A percentile compares a stretch with the other conserved stretches of the same genome.
phyloP scores from a whole-genome alignment of 345 rosid species.

The Ceriops decandra region DNA sequence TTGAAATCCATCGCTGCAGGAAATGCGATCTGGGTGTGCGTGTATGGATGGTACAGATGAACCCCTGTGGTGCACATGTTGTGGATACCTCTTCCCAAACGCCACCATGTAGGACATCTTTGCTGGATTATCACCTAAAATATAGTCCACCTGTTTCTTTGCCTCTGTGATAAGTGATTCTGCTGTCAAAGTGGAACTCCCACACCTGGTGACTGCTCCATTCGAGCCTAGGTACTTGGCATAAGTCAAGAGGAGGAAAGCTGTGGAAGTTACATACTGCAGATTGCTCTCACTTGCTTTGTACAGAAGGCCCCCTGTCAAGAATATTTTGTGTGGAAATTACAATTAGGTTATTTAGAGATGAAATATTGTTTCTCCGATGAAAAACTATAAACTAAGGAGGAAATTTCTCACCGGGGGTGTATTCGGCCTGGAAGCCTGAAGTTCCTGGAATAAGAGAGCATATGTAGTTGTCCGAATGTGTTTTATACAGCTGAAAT shows the following conservation, averaged over 20 bases:
- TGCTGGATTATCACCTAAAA: conserved; percentile 76
- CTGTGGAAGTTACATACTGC: conserved; percentile 89
- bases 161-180: conserved; percentile 43
- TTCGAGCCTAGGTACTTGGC: conserved; percentile 61
- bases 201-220: conserved; percentile 42
- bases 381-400: background rate
- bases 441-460: conserved; percentile 58
- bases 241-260: conserved; percentile 81
- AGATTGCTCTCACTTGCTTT: conserved; percentile 93
- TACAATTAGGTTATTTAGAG: too few species aligned
- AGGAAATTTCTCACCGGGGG: conserved; percentile 40
- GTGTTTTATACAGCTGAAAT: conserved; percentile 50
- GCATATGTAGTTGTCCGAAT: conserved; percentile 71
- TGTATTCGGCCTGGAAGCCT: conserved; percentile 56
- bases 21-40: conserved; percentile 62
- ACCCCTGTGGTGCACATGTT: conserved; percentile 81
- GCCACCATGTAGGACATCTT: conserved; percentile 91
- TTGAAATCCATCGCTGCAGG: conserved; percentile 66
- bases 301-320: conserved; percentile 75
- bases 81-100: conserved; percentile 68
- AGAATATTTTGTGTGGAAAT: background rate
- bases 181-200: conserved; percentile 34
- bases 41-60: conserved; percentile 73
- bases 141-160: conserved; percentile 78
- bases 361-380: background rate